Conservation (phyloP, 352 stramenopile species). For the Phytophthora agathidicida region DNA sequence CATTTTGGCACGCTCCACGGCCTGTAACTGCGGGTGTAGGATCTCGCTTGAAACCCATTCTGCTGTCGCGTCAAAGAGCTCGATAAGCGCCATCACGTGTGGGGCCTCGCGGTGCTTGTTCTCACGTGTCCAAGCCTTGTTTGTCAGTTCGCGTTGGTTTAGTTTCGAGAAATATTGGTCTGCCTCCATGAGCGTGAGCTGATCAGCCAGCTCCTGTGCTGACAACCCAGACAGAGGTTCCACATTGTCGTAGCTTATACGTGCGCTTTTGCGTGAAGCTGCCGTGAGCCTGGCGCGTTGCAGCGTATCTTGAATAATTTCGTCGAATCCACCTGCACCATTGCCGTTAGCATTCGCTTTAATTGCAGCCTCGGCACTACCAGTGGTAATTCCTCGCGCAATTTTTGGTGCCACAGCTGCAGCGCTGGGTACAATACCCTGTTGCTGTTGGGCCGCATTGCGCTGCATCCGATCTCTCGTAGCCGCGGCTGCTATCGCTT, state of each 20-base stretch:
- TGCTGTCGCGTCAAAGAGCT: constrained; percentile 84
- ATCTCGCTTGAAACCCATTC: constrained; percentile 91
- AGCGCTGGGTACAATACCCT: constrained; percentile 16
- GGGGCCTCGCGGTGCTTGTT: constrained; percentile 82
- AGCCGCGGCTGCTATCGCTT: constrained; percentile 25
- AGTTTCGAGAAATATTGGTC: constrained; percentile 79
- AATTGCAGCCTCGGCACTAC: constrained; percentile 47
- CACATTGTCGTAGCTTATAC: constrained; percentile 81
- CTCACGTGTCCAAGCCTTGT: constrained; percentile 88
- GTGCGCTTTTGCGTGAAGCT: constrained; percentile 61
- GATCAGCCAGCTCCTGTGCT: constrained; percentile 76
- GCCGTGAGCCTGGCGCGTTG: constrained; percentile 61
- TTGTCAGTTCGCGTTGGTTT: constrained; percentile 79
- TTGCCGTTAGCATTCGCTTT: constrained; percentile 29
- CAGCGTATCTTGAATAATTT: constrained; percentile 77
- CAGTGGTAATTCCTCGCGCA: constrained; percentile 66
- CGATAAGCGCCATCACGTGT: constrained; percentile 84
- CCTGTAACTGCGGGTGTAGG: constrained; percentile 83
- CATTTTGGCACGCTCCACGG: constrained; percentile 79
- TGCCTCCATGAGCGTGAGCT: constrained; percentile 82
- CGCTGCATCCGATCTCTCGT: constrained; percentile 24
- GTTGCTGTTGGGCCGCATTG: constrained; percentile 21
- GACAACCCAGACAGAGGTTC: constrained; percentile 68
- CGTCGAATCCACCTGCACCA: constrained; percentile 38
- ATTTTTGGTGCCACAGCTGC: constrained; percentile 63